phyloP scores from a whole-genome alignment of 495 filamentous ascomycete species.

The Neurospora hispaniola region DNA sequence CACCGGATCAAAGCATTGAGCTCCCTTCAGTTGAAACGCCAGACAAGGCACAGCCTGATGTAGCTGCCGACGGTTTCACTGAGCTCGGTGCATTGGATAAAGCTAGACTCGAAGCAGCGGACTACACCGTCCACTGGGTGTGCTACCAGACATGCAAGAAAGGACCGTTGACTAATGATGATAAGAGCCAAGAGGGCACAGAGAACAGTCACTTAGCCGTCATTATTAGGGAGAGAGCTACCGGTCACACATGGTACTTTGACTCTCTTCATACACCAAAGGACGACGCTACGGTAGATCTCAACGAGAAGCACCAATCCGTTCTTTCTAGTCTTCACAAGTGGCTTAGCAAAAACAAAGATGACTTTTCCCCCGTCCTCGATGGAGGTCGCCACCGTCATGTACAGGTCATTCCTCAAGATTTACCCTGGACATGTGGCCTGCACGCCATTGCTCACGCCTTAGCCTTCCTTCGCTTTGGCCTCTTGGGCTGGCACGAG shows the following conservation, averaged over 20 bases:
- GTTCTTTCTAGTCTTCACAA: not conserved
- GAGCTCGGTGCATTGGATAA: not conserved
- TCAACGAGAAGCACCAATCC: not conserved
- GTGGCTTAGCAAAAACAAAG: not conserved
- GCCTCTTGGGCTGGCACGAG: not conserved
- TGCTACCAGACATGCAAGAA: not conserved
- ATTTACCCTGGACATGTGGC: not conserved
- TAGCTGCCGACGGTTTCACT: not conserved
- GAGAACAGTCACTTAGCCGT: not conserved
- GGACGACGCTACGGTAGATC: not conserved
- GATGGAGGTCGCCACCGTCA: not conserved
- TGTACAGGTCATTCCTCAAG: not conserved
- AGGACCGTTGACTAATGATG: too few relatives aligned
- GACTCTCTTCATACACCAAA: not conserved
- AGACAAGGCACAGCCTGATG: not conserved
- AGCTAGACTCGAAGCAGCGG: not conserved
- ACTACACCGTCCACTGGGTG: not conserved
- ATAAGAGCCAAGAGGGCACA: too few relatives aligned
- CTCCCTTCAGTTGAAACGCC: not conserved
- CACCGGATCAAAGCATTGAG: not conserved
- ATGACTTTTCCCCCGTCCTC: not conserved
- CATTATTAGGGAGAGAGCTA: not conserved
- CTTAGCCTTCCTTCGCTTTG: not conserved
- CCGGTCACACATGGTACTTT: constrained; percentile 1
- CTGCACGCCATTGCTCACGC: not conserved